A percentile compares a stretch with the other conserved stretches of the same genome.
Evolutionary conservation across 805 yeast genomes (phyloP).

Genomic region (Tetrapisispora taiwanensis): DNA sequence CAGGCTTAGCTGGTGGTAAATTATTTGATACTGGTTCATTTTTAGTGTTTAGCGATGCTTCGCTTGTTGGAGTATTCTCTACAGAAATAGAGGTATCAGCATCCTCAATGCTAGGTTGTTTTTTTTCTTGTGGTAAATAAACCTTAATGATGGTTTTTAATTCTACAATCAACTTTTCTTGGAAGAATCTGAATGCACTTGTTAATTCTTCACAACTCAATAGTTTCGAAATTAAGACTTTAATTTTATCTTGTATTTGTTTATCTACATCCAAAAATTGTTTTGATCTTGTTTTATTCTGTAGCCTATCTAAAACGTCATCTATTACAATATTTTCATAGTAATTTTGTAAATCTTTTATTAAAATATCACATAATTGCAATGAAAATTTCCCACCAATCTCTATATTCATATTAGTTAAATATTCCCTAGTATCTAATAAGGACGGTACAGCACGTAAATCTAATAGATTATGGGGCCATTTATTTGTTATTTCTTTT

Average conservation of each 20-base stretch:
- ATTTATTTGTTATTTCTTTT: conserved; percentile 25
- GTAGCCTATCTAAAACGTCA: conserved; percentile 42
- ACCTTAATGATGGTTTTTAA: conserved; percentile 61
- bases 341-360: conserved; percentile 53
- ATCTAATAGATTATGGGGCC: conserved; percentile 34
- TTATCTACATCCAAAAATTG: conserved; percentile 33
- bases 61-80: neutral
- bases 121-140: conserved; percentile 45
- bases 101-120: neutral
- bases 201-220: conserved; percentile 51
- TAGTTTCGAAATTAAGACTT: conserved; percentile 43
- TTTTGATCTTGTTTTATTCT: conserved; percentile 24
- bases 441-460: conserved; percentile 27
- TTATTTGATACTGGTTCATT: neutral
- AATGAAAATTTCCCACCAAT: conserved; percentile 61
- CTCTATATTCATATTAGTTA: conserved; percentile 46
- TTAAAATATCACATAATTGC: conserved; percentile 43
- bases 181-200: conserved; percentile 53
- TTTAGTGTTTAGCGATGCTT: neutral
- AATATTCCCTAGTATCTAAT: conserved; percentile 36
- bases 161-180: conserved; percentile 58
- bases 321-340: conserved; percentile 38
- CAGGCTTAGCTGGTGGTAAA: conserved; percentile 7
- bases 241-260: conserved; percentile 35
- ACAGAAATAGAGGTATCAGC: neutral